phyloP scores from a whole-genome alignment of 805 yeast species.

The Wickerhamomyces subpelliculosus region DNA sequence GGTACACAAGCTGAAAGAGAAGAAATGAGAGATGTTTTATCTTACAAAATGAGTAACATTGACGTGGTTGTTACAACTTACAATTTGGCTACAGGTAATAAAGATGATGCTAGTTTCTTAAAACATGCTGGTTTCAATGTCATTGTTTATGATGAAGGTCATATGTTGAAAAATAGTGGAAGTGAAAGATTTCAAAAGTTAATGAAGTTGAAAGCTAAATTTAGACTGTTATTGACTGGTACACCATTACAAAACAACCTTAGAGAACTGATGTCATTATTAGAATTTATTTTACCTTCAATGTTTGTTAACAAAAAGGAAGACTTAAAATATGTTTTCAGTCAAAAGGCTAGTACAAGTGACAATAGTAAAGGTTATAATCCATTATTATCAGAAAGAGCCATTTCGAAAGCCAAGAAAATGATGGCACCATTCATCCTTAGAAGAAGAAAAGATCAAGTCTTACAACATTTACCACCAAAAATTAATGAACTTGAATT shows the following conservation, averaged over 20 bases:
- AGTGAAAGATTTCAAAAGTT: conserved; percentile 83
- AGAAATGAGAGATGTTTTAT: conserved; percentile 67
- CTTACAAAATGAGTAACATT: conserved; percentile 43
- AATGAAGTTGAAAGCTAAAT: conserved; percentile 78
- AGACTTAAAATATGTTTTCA: conserved; percentile 75
- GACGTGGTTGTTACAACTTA: conserved; percentile 95
- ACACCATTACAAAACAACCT: conserved; percentile 95
- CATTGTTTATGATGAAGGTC: conserved; percentile 96
- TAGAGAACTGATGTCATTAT: conserved; percentile 79
- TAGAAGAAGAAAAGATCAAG: conserved; percentile 89
- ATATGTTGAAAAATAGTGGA: conserved; percentile 84
- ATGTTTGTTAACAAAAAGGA: conserved; percentile 77
- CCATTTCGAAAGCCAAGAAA: conserved; percentile 86
- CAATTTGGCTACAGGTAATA: conserved; percentile 81
- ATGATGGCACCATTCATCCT: conserved; percentile 98
- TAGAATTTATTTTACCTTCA: conserved; percentile 85
- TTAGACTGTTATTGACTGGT: conserved; percentile 86
- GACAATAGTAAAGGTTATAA: conserved; percentile 45
- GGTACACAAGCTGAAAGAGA: conserved; percentile 83
- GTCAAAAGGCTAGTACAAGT: conserved; percentile 76
- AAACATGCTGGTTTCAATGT: conserved; percentile 72
- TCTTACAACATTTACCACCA: conserved; percentile 78
- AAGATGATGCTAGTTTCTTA: conserved; percentile 74
- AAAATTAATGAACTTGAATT: conserved; percentile 58
- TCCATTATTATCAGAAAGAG: conserved; percentile 83